These are phyloP conservation scores for Diplosphaera chodatii DNA, from an alignment of 139 green algal species.

Conservation along the genomic window DNA sequence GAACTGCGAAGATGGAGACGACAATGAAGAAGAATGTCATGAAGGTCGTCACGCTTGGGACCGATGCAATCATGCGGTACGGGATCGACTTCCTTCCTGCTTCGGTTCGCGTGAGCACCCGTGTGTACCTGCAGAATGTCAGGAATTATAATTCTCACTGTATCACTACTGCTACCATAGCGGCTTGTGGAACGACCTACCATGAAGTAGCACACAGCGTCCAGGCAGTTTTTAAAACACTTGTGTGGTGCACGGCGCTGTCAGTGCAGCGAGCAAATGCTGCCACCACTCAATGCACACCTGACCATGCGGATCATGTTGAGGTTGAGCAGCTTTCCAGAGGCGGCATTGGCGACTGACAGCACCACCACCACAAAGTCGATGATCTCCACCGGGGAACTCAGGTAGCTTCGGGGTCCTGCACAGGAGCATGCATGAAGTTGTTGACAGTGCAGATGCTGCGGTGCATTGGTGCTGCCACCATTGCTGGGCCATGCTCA, in stretches of 20 bases:
- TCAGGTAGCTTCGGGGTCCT: background rate
- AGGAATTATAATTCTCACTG: no score
- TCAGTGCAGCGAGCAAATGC: no score
- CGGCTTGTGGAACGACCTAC: no score
- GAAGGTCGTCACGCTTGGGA: constrained; percentile 5
- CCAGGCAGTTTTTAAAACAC: no score
- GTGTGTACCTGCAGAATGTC: background rate
- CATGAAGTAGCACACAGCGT: no score
- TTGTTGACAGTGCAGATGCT: no score
- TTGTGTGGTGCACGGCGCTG: no score
- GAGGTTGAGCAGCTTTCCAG: background rate
- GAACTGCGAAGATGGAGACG: constrained; percentile 36
- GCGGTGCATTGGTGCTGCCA: no score
- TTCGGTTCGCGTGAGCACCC: background rate
- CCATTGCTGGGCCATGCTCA: no score
- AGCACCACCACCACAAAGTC: background rate
- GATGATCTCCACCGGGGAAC: background rate
- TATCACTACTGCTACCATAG: no score
- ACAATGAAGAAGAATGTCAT: constrained; percentile 29
- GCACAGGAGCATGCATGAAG: no score
- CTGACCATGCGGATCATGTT: background rate
- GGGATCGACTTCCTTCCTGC: background rate
- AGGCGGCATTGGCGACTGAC: background rate
- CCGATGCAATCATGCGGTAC: background rate
- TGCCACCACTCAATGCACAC: background rate